phyloP scores from a whole-genome alignment of 148 eudicot species.

The Vaccinium macrocarpon region DNA sequence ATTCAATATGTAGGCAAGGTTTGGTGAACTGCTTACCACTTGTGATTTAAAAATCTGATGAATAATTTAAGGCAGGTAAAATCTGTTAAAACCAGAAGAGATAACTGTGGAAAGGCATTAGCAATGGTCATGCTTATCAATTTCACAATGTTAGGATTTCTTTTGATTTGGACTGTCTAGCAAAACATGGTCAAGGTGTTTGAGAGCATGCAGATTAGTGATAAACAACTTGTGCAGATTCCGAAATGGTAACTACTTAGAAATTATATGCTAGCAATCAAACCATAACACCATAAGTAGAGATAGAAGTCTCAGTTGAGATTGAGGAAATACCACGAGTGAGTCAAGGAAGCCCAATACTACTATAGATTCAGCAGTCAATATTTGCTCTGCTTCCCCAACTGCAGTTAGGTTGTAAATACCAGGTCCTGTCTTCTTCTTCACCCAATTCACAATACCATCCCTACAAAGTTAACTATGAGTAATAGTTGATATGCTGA shows the following conservation, averaged over 20 bases:
- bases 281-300: not conserved
- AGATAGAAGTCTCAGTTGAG: not conserved
- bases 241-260: too few species aligned
- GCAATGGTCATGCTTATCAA: conserved; percentile 5
- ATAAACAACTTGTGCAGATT: not conserved
- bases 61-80: not conserved
- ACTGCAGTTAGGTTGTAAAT: conserved; percentile 62
- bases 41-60: not conserved
- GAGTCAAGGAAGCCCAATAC: conserved; percentile 77
- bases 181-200: not conserved
- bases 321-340: conserved; percentile 48
- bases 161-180: not conserved
- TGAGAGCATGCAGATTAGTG: not conserved
- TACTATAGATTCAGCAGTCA: conserved; percentile 65
- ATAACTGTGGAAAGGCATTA: conserved; percentile 7
- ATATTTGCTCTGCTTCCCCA: conserved; percentile 73
- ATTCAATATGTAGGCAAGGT: not conserved
- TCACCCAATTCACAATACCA: conserved; percentile 89
- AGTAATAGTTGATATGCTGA: not conserved
- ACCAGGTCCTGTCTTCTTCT: conserved; percentile 86
- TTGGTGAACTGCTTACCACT: not conserved
- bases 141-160: not conserved
- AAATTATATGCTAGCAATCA: conserved; percentile 2
- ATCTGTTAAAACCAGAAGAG: not conserved
- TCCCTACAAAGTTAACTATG: conserved; percentile 50